A percentile compares a stretch with the other conserved stretches of the same genome.
Conservation (phyloP, 768 basidiomycete genomes). For the Pleurotus djamor region DNA sequence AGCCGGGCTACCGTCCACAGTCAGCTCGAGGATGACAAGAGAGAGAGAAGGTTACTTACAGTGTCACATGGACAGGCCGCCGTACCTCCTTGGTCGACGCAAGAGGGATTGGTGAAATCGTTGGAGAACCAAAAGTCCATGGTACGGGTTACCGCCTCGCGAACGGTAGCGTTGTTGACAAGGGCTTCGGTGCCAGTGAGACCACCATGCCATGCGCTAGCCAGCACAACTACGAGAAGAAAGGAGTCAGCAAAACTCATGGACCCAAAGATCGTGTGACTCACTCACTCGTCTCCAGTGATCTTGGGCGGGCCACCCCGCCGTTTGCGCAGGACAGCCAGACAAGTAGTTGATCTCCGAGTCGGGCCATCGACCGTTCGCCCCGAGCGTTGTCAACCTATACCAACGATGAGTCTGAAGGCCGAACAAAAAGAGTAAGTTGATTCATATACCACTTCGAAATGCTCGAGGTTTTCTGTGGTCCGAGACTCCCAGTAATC, state of each 20-base stretch:
- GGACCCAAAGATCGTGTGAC: slow-evolving; percentile 8
- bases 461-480: neutral
- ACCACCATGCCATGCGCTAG: slow-evolving; percentile 58
- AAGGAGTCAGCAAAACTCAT: neutral
- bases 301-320: slow-evolving; percentile 66
- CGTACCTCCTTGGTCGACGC: slow-evolving; percentile 54
- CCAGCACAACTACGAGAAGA: slow-evolving; percentile 40
- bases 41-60: neutral
- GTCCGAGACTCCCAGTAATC: neutral
- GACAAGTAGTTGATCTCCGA: slow-evolving; percentile 56
- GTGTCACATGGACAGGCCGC: slow-evolving; percentile 53
- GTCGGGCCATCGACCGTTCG: slow-evolving; percentile 52
- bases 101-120: slow-evolving; percentile 54
- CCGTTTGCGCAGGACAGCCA: slow-evolving; percentile 58
- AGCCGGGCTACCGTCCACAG: neutral
- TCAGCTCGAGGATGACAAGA: no score
- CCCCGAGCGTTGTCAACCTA: slow-evolving; percentile 48
- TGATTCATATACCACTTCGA: neutral
- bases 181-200: slow-evolving; percentile 35
- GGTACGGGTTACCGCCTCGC: slow-evolving; percentile 39
- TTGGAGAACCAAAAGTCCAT: slow-evolving; percentile 66
- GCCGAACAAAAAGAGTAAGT: neutral
- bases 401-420: neutral
- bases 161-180: slow-evolving; percentile 35
- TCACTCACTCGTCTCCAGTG: slow-evolving; percentile 57